Conservation (phyloP, 768 basidiomycete genomes). For the Rhizopogon sp. region DNA sequence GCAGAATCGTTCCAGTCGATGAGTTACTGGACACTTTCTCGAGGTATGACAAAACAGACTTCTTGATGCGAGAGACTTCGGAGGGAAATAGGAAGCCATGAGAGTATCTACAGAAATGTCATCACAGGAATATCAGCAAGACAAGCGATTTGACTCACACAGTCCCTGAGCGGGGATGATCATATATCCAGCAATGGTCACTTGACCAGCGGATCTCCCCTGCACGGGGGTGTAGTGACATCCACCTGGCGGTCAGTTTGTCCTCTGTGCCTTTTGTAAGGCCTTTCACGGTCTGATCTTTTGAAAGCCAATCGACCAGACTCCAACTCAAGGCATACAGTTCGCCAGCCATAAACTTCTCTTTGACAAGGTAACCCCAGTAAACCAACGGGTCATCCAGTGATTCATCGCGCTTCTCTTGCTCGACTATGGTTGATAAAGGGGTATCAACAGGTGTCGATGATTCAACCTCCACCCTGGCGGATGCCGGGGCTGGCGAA, state of each 20-base stretch:
- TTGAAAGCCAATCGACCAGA: constrained; percentile 83
- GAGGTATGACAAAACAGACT: constrained; percentile 48
- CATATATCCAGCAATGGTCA: constrained; percentile 97
- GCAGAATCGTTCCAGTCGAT: constrained; percentile 23
- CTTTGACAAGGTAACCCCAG: constrained; percentile 89
- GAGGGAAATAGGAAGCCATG: constrained; percentile 96
- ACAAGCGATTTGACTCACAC: constrained; percentile 50
- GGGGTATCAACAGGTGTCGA: not conserved
- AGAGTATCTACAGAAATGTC: constrained; percentile 57
- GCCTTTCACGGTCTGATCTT: constrained; percentile 60
- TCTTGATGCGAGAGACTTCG: constrained; percentile 66
- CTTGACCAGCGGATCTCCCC: constrained; percentile 81
- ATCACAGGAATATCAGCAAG: constrained; percentile 3
- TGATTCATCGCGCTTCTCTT: constrained; percentile 5
- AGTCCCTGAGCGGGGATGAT: constrained; percentile 91
- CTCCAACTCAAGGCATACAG: constrained; percentile 87
- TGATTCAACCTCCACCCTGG: not conserved
- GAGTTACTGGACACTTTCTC: constrained; percentile 38
- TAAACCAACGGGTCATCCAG: constrained; percentile 68
- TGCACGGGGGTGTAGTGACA: constrained; percentile 77
- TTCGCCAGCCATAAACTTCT: constrained; percentile 94
- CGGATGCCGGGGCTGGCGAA: not conserved
- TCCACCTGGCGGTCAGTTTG: constrained; percentile 91
- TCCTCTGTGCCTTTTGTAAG: constrained; percentile 84
- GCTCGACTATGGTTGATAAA: not conserved